A percentile compares a stretch with the other conserved stretches of the same genome.
Conservation (phyloP, 805 yeast genomes). For the Teunomyces barrocoloradensis region DNA sequence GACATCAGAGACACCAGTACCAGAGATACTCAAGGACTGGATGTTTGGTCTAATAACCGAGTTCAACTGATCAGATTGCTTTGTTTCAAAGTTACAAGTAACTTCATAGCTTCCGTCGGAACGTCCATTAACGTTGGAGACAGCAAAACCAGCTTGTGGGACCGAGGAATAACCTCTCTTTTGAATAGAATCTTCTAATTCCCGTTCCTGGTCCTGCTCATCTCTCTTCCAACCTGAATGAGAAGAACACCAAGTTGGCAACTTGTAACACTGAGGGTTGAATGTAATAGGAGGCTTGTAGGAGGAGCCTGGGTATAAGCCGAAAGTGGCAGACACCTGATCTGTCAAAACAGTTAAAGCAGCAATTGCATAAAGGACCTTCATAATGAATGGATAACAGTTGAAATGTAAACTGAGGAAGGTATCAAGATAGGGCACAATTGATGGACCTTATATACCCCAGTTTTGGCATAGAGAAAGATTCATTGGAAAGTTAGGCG, state of each 20-base stretch:
- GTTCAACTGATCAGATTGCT: slow-evolving; percentile 17
- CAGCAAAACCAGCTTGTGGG: slow-evolving; percentile 24
- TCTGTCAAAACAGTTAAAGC: not conserved
- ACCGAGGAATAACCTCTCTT: slow-evolving; percentile 9
- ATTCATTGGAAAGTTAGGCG: not conserved
- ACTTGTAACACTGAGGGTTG: slow-evolving; percentile 4
- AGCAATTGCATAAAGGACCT: not conserved
- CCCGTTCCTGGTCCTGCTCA: slow-evolving; percentile 3
- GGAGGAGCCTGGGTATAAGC: slow-evolving; percentile 1
- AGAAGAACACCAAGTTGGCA: not conserved
- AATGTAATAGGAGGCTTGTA: not conserved
- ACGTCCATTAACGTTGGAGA: slow-evolving; percentile 20
- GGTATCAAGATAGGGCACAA: not conserved
- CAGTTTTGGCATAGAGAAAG: not conserved
- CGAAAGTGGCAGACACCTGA: not conserved
- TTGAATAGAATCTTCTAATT: slow-evolving; percentile 4
- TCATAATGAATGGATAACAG: not conserved
- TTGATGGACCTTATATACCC: not conserved
- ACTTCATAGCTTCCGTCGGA: slow-evolving; percentile 18
- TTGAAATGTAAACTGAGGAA: not conserved
- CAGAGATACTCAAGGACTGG: slow-evolving; percentile 15
- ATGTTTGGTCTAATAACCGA: slow-evolving; percentile 13
- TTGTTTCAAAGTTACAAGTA: slow-evolving; percentile 22
- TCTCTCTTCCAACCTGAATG: slow-evolving; percentile 4
- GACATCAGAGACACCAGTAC: slow-evolving; percentile 21